These are phyloP conservation scores for Neopestalotiopsis clavispora DNA, from an alignment of 2,329 filamentous ascomycete genomes.

Conservation along the genomic window DNA sequence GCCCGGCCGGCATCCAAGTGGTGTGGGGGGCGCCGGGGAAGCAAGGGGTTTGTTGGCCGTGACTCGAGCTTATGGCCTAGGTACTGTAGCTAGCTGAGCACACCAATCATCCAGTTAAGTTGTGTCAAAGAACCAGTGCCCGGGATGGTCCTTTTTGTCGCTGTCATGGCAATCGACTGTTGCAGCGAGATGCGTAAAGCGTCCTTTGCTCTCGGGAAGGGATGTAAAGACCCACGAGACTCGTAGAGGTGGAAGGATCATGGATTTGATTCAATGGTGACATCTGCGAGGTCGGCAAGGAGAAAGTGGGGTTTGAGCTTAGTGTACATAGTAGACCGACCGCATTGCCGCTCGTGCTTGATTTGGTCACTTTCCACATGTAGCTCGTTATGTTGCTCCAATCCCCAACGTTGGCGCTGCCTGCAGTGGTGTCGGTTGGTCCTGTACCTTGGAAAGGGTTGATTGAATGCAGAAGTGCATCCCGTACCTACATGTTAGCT, in stretches of 20 bases:
- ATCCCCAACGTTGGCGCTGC: background rate
- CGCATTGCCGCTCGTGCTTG: background rate
- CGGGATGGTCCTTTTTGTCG: too few relatives aligned
- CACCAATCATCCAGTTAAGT: background rate
- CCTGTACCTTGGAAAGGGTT: too few relatives aligned
- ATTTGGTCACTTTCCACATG: background rate
- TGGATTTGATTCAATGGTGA: background rate
- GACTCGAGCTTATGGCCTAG: background rate
- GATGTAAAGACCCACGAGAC: background rate
- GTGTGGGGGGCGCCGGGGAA: background rate
- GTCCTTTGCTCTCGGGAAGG: too few relatives aligned
- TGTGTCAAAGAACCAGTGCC: too few relatives aligned
- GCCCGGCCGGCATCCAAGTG: background rate
- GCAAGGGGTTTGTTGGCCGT: background rate
- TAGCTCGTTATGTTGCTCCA: background rate
- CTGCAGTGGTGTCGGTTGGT: too few relatives aligned
- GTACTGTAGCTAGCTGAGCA: background rate
- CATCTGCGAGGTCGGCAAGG: conserved; percentile 8
- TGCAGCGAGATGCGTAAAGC: too few relatives aligned
- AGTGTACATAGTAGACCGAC: background rate
- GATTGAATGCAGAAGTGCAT: too few relatives aligned
- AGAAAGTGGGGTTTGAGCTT: background rate
- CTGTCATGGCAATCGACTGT: too few relatives aligned
- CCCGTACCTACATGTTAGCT: too few relatives aligned
- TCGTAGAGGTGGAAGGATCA: background rate